A percentile compares a stretch with the other conserved stretches of the same genome.
These are phyloP conservation scores for Pythium angustatum DNA, from an alignment of 352 stramenopile species.

Conservation along the genomic window DNA sequence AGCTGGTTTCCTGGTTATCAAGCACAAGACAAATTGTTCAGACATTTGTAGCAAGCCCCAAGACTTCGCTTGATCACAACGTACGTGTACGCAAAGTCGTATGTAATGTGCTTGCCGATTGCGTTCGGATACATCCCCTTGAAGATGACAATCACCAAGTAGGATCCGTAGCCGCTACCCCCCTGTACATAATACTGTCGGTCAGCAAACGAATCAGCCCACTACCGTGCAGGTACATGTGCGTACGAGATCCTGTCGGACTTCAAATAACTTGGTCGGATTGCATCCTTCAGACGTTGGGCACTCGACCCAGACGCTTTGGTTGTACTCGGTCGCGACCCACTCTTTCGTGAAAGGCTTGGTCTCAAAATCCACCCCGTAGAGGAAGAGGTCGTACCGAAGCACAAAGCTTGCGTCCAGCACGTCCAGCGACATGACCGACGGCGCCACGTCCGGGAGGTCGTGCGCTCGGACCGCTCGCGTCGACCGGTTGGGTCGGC, in stretches of 20 bases:
- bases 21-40: neutral
- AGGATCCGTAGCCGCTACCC: conserved; percentile 61
- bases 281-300: conserved; percentile 44
- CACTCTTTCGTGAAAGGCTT: conserved; percentile 43
- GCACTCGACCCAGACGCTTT: conserved; percentile 79
- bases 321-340: conserved; percentile 64
- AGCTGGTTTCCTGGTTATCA: conserved; percentile 49
- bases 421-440: conserved; percentile 26
- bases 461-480: neutral
- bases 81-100: conserved; percentile 85
- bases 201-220: too few species aligned
- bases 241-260: conserved; percentile 66
- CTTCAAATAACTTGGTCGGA: conserved; percentile 57
- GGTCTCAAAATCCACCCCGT: conserved; percentile 53
- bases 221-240: too few species aligned
- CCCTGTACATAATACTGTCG: conserved; percentile 34
- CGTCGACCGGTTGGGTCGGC: conserved; percentile 1
- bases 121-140: conserved; percentile 75
- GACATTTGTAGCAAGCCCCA: neutral
- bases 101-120: conserved; percentile 63
- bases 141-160: conserved; percentile 62
- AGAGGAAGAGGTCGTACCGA: conserved; percentile 68
- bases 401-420: conserved; percentile 59
- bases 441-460: neutral
- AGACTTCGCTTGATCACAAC: conserved; percentile 13